Percentiles rank a stretch among this genome's conserved stretches.
Conservation (phyloP, 2,329 filamentous ascomycete genomes). For the Colletotrichum zoysiae region DNA sequence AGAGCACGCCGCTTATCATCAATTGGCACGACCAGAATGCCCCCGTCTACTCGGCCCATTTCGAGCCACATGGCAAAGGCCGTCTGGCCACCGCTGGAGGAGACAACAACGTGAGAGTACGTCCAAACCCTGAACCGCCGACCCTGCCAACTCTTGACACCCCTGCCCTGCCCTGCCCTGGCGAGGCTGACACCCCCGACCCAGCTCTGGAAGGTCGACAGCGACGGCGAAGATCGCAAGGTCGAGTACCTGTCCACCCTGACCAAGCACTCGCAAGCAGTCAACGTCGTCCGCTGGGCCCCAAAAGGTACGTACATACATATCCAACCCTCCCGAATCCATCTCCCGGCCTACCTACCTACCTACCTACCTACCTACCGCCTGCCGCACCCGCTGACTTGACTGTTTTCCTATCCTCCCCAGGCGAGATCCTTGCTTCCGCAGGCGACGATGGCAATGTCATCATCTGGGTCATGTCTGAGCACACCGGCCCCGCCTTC, state of each 20-base stretch:
- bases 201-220: slow-evolving; percentile 91
- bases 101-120: slow-evolving; percentile 94
- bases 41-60: slow-evolving; percentile 97
- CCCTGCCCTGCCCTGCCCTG: slow-evolving; percentile 7
- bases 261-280: slow-evolving; percentile 93
- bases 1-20: slow-evolving; percentile 94
- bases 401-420: slow-evolving; percentile 23
- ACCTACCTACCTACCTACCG: too few relatives aligned
- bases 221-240: slow-evolving; percentile 85
- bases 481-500: slow-evolving; percentile 76
- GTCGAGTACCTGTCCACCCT: slow-evolving; percentile 94
- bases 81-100: slow-evolving; percentile 93
- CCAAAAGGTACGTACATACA: slow-evolving; percentile 83
- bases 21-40: slow-evolving; percentile 99
- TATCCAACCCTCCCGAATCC: neutral
- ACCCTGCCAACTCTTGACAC: slow-evolving; percentile 6
- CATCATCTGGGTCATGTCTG: slow-evolving; percentile 93
- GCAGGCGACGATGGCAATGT: slow-evolving; percentile 98
- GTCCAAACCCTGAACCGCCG: slow-evolving; percentile 48
- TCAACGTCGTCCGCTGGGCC: slow-evolving; percentile 97
- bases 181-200: slow-evolving; percentile 30
- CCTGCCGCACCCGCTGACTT: neutral
- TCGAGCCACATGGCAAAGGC: slow-evolving; percentile 91
- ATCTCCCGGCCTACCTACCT: too few relatives aligned
- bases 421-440: slow-evolving; percentile 92